Base-by-base conservation (phyloP, 2,329 filamentous ascomycete genomes). In the Aspergillus brasiliensis region DNA sequence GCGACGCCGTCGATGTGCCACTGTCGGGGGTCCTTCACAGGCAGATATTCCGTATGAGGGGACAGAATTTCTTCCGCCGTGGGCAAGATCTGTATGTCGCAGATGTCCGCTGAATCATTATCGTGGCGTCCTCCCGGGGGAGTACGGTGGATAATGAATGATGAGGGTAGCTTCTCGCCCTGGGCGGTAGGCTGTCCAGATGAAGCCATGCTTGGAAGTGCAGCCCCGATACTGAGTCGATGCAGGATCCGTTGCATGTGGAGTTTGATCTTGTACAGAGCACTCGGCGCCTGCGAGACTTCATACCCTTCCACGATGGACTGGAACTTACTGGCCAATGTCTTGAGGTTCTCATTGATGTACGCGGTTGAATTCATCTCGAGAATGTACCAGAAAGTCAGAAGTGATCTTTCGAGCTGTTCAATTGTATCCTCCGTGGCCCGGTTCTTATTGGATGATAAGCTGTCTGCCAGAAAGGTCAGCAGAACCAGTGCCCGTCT, bases 351-450 rank as follows among this genome's bases (percentile, higher is more conserved):
- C n/a, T 73, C 68, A 19, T 71, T 64, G 10, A 72, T 56, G 53
- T 74, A 69, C 2, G 76, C 76, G n/a, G 69, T 72, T 28, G 76
- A 72, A 57, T 78, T 78, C 34, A 76, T 59, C 44, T 77, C 72
- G 3, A 77, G 64, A 3, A 78, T 65, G 44, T 67, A 64, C 3
- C 62, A 69, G 23, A 75, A 72, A 1, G 70, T 62, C 0, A 63
- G 60, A 3, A 74, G 51, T 27, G 61, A 67, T 11, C 62, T 17
- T 42, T 73, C 66, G 2, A 71, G 59, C 17, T 64, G 60, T 57
- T 34, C 40, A 2, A 38, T 42, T 8, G 56, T 48, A 49, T 42
- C 61, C 4, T 48, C 27, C 6, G 21, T 28, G 3, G 21, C 51
- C 3, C 28, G 10, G 5, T 44, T 38, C 37, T 58, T 34, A 5